These are phyloP conservation scores for Xanthoconium separans DNA, from an alignment of 1,284 basidiomycete species.

Conservation along the genomic window DNA sequence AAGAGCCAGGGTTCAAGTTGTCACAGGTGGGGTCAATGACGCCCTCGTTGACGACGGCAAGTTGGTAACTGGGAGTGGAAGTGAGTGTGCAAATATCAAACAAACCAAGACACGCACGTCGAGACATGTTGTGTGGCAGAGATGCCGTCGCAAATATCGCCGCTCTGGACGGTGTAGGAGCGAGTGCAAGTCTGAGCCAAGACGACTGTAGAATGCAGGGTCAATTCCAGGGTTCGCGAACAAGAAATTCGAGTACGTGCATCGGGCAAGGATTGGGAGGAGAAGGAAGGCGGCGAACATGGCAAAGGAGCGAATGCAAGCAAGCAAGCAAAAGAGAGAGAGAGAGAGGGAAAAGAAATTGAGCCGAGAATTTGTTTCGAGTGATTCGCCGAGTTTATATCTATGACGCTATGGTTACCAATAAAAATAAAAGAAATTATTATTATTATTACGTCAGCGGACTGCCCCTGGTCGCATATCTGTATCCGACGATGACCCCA, in stretches of 20 bases:
- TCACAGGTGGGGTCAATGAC: slow-evolving; percentile 51
- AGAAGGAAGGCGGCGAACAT: slow-evolving; percentile 51
- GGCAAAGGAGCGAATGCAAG: slow-evolving; percentile 11
- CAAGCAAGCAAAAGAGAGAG: not conserved
- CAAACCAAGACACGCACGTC: slow-evolving; percentile 43
- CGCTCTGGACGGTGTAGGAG: slow-evolving; percentile 54
- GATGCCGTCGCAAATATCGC: slow-evolving; percentile 70
- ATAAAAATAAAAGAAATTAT: not conserved
- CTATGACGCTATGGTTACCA: slow-evolving; percentile 9
- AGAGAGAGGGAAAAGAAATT: slow-evolving; percentile 9
- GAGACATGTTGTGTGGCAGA: slow-evolving; percentile 64
- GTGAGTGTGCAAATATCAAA: not conserved
- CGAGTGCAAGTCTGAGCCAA: slow-evolving; percentile 47
- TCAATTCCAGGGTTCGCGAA: slow-evolving; percentile 5
- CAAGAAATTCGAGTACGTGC: slow-evolving; percentile 32
- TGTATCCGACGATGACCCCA: too few relatives aligned
- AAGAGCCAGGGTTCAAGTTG: slow-evolving; percentile 52
- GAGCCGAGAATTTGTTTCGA: not conserved
- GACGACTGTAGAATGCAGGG: slow-evolving; percentile 33
- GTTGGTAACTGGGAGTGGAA: slow-evolving; percentile 57
- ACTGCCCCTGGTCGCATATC: slow-evolving; percentile 24
- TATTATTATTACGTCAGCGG: slow-evolving; percentile 15
- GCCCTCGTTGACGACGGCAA: slow-evolving; percentile 56
- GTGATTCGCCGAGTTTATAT: not conserved
- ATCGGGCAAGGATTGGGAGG: slow-evolving; percentile 43